Base-by-base conservation (phyloP, 1,139 yeast genomes). In the Pichia inconspicua region DNA sequence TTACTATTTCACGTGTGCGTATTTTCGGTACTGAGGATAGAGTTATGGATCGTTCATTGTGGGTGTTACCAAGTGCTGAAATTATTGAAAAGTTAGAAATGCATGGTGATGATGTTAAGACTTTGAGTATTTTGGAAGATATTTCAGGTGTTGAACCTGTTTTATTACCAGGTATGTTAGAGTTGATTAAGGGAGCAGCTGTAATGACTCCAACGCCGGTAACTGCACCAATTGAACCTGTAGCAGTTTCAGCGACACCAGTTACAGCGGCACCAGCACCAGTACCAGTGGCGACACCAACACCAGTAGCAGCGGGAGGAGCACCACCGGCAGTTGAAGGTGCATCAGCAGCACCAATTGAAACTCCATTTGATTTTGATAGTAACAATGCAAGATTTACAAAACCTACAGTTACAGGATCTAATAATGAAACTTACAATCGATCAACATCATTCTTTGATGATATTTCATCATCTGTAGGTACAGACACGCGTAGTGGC, bases 11-110 rank as follows among this genome's bases (percentile, higher is more conserved):
- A 48, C 75, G 82, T 46, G 98, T 92, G 44, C 78, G 90, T 54
- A 82, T 90, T 47, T 84, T 83, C 59, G 98, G 98, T 48, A 85
- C 97, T 15, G 98, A 92, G 65, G 97, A 96, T 30, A 78, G 98
- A 60, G 74, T 84, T 59, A 80, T 81, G 35, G 86, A 84, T 64
- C 84, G 88, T 1, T 66, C 74, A 25, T 73, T 77, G 55, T 96
- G 88, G 64, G 82, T 89, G 41, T 77, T 82, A 49, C 88, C 97
- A 6, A 79, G 85, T 15, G 73, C 74, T 40, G 86, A 82, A 46
- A 75, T 84, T 19, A 87, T 81, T 64, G 92, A 87, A 41, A 80
- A 78, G 55, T 90, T 92, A 51, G 89, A 85, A 45, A 86, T 92
- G 65, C 79, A 94, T 57, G 98, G 98, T 39, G 80, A 88, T 37